Base-by-base conservation (phyloP, 108 stramenopile genomes). In the Phaeodactylum tricornutum region DNA sequence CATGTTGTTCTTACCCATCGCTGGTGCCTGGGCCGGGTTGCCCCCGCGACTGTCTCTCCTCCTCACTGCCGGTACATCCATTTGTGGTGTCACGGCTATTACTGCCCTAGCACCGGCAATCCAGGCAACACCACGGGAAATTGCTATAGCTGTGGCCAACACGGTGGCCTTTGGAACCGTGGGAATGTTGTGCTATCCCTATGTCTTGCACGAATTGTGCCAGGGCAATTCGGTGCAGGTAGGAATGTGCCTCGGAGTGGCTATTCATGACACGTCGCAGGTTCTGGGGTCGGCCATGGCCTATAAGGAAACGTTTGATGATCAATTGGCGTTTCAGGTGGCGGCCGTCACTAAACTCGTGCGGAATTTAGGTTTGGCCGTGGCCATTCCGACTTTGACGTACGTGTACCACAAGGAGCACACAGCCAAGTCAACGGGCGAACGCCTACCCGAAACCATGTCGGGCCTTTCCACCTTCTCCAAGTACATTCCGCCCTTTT, bases 31-130 rank as follows among this genome's bases (percentile, higher is more conserved):
- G 44, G 66, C 66, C 4, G 72, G 72, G 34, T 51, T 79, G 23
- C 42, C 66, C 14, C 43, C 20, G 19, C 43, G 64, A 53, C 59
- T 72, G 57, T 52, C 62, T 37, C 41, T 60, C 6, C 64, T 79
- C 28, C 47, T 79, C 42, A 64, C 70, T 27, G 72, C 77, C 1
- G 77, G 77, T 14, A 74, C 72, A 5, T 59, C 56, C 29, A 74
- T 79, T 53, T 79, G 77, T 57, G 77, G 77, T 6, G 77, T 79
- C 20, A 79, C 77, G 1, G 77, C 77, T 28, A 74, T 79, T 43
- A 68, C 69, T 9, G 77, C 72, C 3, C 45, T 68, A 28, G 66
- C 69, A 12, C 77, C 77, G 2, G 72, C 72, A 9, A 71, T 79
- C 41, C 45, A 61, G n/a, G 77, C 77, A 14, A 37, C 69, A 26